phyloP scores from a whole-genome alignment of 2,329 filamentous ascomycete species.

The Aureobasidium vineae region DNA sequence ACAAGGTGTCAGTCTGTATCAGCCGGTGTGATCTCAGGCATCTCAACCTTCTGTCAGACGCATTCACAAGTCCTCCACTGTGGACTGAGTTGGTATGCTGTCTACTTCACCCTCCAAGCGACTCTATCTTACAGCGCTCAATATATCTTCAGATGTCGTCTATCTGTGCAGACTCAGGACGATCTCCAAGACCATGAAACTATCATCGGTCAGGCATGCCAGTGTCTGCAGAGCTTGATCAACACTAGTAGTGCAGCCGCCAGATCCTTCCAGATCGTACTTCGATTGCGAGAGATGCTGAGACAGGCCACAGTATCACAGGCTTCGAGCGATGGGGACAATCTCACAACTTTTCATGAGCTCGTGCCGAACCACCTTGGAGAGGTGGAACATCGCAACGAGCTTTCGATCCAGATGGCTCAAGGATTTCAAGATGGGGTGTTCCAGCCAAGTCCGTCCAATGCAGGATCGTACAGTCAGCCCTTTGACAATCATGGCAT shows the following conservation, averaged over 20 bases:
- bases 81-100: conserved; percentile 31
- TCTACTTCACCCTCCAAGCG: conserved; percentile 31
- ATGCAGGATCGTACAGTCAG: background rate
- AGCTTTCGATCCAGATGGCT: conserved; percentile 12
- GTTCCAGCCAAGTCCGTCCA: conserved; percentile 5
- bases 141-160: conserved; percentile 6
- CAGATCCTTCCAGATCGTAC: conserved; percentile 7
- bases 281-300: conserved; percentile 7
- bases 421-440: conserved; percentile 6
- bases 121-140: conserved; percentile 20
- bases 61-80: conserved; percentile 23
- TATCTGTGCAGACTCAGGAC: background rate
- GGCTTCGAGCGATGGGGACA: background rate
- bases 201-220: conserved; percentile 3
- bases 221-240: conserved; percentile 10
- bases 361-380: background rate
- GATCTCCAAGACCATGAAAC: conserved; percentile 3
- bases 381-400: conserved; percentile 2
- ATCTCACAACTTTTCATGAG: background rate
- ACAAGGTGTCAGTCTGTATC: conserved; percentile 29
- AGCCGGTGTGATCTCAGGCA: conserved; percentile 26
- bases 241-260: conserved; percentile 9
- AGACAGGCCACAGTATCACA: background rate
- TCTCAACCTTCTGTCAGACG: conserved; percentile 29
- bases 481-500: conserved; percentile 14